These are phyloP conservation scores for Poa annua DNA, from an alignment of 176 grass and related monocot genomes.

Conservation along the genomic window DNA sequence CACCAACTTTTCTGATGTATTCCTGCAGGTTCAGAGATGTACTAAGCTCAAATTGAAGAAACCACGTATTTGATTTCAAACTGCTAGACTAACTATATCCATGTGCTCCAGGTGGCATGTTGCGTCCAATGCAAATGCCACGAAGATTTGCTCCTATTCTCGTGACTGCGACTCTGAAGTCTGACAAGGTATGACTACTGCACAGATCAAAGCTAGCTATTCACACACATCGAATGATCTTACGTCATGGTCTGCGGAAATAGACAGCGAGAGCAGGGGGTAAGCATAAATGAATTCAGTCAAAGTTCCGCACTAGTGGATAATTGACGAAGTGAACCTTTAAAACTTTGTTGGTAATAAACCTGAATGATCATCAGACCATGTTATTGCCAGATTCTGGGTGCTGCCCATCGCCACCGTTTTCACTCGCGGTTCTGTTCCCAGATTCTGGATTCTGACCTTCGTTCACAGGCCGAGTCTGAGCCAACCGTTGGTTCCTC, in stretches of 20 bases:
- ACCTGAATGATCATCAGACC: slow-evolving; percentile 54
- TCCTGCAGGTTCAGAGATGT: neutral
- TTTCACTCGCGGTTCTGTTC: slow-evolving; percentile 38
- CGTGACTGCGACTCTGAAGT: neutral
- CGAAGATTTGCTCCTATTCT: neutral
- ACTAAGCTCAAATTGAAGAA: slow-evolving; percentile 6
- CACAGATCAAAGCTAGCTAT: slow-evolving; percentile 33
- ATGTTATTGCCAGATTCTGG: slow-evolving; percentile 46
- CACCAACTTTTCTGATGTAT: neutral
- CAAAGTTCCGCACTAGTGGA: no score
- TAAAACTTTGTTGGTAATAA: neutral
- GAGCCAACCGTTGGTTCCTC: slow-evolving; percentile 50
- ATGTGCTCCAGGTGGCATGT: neutral
- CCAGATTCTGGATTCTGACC: slow-evolving; percentile 37
- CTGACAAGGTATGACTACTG: neutral
- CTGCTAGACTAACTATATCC: slow-evolving; percentile 22
- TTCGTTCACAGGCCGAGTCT: slow-evolving; percentile 29
- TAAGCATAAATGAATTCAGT: neutral
- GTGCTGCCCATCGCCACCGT: slow-evolving; percentile 13
- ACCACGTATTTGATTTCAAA: slow-evolving; percentile 18
- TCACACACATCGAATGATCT: neutral
- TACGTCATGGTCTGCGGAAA: slow-evolving; percentile 20
- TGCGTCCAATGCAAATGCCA: neutral
- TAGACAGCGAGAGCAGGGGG: neutral
- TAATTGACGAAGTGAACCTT: neutral